phyloP scores from a whole-genome alignment of 2,329 filamentous ascomycete species.

The Camptophora hylomeconis region DNA sequence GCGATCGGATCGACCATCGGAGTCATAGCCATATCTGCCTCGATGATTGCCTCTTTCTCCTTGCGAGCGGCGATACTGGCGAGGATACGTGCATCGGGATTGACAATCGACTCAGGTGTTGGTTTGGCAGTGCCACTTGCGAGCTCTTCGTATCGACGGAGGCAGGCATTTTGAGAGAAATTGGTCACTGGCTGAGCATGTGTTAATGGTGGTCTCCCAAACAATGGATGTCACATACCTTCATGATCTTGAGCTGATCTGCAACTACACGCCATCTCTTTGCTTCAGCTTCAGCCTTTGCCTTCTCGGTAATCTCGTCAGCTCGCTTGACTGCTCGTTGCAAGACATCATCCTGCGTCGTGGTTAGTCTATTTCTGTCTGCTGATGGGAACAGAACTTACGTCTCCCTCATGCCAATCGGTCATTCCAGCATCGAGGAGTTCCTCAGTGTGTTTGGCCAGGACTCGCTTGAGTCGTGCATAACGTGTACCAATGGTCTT shows the following conservation, averaged over 20 bases:
- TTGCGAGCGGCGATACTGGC: constrained; percentile 14
- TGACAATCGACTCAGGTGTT: constrained; percentile 25
- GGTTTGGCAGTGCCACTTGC: constrained; percentile 30
- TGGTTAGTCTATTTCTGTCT: constrained; percentile 5
- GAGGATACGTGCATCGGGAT: constrained; percentile 13
- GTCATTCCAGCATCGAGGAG: constrained; percentile 33
- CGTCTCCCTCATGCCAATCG: constrained; percentile 38
- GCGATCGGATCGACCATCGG: no score
- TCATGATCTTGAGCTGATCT: constrained; percentile 28
- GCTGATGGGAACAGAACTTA: constrained; percentile 16
- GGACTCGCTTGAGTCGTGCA: constrained; percentile 29
- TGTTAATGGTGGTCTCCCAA: background rate
- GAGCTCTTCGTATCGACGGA: constrained; percentile 29
- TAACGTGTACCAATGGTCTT: constrained; percentile 38
- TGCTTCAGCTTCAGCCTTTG: constrained; percentile 27
- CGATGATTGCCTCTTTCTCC: constrained; percentile 12
- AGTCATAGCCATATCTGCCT: constrained; percentile 4
- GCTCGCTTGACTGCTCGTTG: constrained; percentile 27
- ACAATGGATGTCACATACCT: constrained; percentile 11
- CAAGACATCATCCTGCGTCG: constrained; percentile 32
- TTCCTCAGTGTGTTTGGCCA: constrained; percentile 31
- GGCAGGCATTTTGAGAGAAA: constrained; percentile 35
- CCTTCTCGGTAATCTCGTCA: constrained; percentile 29
- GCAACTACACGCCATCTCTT: constrained; percentile 33
- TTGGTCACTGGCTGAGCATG: constrained; percentile 21